A percentile compares a stretch with the other conserved stretches of the same genome.
These are phyloP conservation scores for Zancudomyces culisetae DNA, from an alignment of 371 early-diverging fungal genomes.

Conservation along the genomic window DNA sequence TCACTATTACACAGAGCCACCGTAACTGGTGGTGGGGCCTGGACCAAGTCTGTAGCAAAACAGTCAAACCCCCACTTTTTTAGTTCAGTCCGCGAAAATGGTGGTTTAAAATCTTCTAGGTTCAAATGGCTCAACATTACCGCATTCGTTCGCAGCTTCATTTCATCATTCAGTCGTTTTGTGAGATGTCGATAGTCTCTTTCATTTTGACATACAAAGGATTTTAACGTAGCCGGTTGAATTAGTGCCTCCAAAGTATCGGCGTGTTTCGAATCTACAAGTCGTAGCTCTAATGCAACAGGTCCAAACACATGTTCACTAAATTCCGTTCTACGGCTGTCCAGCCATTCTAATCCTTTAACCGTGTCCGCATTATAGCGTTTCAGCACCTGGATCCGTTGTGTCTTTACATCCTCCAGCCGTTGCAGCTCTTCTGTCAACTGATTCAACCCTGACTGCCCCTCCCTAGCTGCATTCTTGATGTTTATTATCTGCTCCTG, in stretches of 20 bases:
- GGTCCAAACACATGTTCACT: conserved; percentile 55
- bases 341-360: conserved; percentile 41
- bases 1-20: conserved; percentile 38
- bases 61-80: conserved; percentile 43
- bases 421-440: conserved; percentile 11
- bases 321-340: conserved; percentile 38
- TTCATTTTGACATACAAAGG: conserved; percentile 53
- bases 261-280: conserved; percentile 39
- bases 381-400: conserved; percentile 27
- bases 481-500: conserved; percentile 9
- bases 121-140: conserved; percentile 15
- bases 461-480: conserved; percentile 12
- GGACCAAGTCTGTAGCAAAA: conserved; percentile 49
- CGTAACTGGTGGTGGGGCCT: conserved; percentile 45
- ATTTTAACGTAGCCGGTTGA: conserved; percentile 28
- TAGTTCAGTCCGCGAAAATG: conserved; percentile 24
- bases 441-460: conserved; percentile 4
- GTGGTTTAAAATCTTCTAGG: conserved; percentile 22
- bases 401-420: conserved; percentile 33
- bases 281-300: conserved; percentile 37
- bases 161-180: conserved; percentile 33
- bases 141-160: conserved; percentile 34
- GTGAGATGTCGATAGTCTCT: conserved; percentile 56
- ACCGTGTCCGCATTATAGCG: conserved; percentile 28
- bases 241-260: conserved; percentile 37